A percentile compares a stretch with the other conserved stretches of the same genome.
phyloP scores from a whole-genome alignment of 148 eudicot species.

The Polygonum aviculare region DNA sequence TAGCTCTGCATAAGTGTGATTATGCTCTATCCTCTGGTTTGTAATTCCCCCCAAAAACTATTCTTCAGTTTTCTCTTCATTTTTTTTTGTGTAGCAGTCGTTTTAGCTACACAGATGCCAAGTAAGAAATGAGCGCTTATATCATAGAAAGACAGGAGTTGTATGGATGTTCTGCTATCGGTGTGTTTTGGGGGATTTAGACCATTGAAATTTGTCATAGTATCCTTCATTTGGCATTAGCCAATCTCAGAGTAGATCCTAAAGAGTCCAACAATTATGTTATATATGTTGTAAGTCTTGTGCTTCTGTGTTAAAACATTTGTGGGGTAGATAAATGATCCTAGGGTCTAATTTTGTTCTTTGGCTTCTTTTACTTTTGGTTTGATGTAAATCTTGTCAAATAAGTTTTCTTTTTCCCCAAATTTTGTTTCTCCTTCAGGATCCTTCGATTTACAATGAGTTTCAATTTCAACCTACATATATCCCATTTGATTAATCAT shows the following conservation, averaged over 20 bases:
- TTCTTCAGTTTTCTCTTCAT: background rate
- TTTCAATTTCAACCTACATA: background rate
- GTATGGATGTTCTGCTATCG: background rate
- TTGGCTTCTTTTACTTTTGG: background rate
- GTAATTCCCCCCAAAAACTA: constrained; percentile 8
- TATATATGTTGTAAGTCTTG: background rate
- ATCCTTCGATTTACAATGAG: background rate
- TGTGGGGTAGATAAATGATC: background rate
- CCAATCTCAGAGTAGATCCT: background rate
- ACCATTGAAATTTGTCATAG: background rate
- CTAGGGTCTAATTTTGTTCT: background rate
- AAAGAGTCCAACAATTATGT: background rate
- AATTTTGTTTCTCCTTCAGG: background rate
- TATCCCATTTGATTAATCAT: background rate
- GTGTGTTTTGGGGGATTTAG: background rate
- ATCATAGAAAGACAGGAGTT: background rate
- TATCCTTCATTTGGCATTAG: background rate
- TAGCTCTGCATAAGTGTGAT: constrained; percentile 54
- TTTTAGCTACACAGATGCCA: background rate
- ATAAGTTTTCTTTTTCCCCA: background rate
- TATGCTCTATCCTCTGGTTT: constrained; percentile 63
- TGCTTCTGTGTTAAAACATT: background rate
- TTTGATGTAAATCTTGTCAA: background rate
- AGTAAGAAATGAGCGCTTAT: background rate
- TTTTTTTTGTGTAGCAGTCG: background rate